Base-by-base conservation (phyloP, 352 stramenopile genomes). In the Globisporangium polare region DNA sequence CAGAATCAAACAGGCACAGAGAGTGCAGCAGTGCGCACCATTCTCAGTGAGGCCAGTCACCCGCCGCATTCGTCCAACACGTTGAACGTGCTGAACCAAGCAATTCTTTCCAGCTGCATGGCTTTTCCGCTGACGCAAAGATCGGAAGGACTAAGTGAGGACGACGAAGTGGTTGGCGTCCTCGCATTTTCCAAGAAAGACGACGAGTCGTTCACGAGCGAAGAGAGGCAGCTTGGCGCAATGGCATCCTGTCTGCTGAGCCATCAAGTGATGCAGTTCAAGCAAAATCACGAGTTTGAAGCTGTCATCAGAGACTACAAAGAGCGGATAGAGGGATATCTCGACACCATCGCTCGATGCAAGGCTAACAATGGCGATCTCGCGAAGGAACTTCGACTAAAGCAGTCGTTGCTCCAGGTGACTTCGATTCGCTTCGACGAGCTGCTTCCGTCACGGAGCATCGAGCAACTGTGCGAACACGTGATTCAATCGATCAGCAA, bases 11-110 rank as follows among this genome's bases (percentile, higher is more conserved):
- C 37, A 2, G 24, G 39, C 18, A 29, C 37, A 13, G 53, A 67
- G 45, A 26, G 10, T 41, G 54, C 31, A n/a, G 47, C 33, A n/a
- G 54, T 53, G 20, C 33, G 33, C 10, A 50, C 41, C 1, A 60
- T 62, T 37, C 43, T 66, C 33, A 60, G 52, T 6, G 60, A 62
- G 8, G 18, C 22, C 3, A 24, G 20, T 4, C 9, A 4, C 2
- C 22, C 41, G 2, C 60, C 60, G 5, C 43, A 60, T 42, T 53
- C 46, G 35, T 67, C 61, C 15, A 58, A 41, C 15, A 27, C 35
- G 26, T 33, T 67, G 15, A 67, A 58, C 31, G 53, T 58, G 35
- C 26, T 62, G 33, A 62, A 62, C 10, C 61, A 41, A 22, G 41
- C 61, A 5, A 33, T 62, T 20, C 13, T 58, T 5, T 9, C 26